Conservation (phyloP, 257 asterid genomes). For the Nicotiana tabacum region DNA sequence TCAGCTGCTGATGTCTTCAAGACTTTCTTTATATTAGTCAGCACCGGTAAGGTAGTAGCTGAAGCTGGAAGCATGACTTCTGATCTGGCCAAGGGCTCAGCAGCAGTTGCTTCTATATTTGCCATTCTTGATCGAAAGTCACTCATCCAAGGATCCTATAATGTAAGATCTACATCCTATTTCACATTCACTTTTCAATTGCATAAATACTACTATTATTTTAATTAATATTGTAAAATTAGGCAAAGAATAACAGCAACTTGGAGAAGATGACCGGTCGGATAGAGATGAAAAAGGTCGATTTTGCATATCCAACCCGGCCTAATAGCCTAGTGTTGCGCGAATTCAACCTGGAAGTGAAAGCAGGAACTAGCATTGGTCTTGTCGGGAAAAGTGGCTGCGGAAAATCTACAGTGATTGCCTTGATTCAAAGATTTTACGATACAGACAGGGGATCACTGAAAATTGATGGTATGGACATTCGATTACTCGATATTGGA, state of each 20-base stretch:
- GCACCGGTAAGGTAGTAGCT: conserved; percentile 81
- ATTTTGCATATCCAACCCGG: conserved; percentile 65
- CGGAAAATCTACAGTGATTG: conserved; percentile 81
- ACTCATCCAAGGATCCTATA: conserved; percentile 33
- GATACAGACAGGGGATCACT: conserved; percentile 53
- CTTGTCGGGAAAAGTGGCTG: conserved; percentile 82
- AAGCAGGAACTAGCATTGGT: conserved; percentile 70
- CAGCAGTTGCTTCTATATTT: conserved; percentile 66
- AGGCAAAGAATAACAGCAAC: conserved; percentile 39
- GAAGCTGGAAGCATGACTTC: conserved; percentile 98
- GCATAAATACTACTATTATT: neutral
- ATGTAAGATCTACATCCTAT: conserved; percentile 27
- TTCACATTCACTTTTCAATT: neutral
- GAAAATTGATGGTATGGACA: conserved; percentile 57
- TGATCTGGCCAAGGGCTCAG: conserved; percentile 80
- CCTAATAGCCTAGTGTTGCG: conserved; percentile 40
- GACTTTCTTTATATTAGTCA: conserved; percentile 67
- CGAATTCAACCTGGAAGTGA: conserved; percentile 56
- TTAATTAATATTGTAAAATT: neutral
- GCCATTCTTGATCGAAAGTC: conserved; percentile 67
- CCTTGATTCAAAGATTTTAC: conserved; percentile 65
- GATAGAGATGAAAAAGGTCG: conserved; percentile 60
- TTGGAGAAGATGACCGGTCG: conserved; percentile 43
- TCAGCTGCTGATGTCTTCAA: conserved; percentile 77
- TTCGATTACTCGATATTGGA: conserved; percentile 48